These are phyloP conservation scores for Leishmania braziliensis DNA, from an alignment of 208 protist species.

Conservation along the genomic window DNA sequence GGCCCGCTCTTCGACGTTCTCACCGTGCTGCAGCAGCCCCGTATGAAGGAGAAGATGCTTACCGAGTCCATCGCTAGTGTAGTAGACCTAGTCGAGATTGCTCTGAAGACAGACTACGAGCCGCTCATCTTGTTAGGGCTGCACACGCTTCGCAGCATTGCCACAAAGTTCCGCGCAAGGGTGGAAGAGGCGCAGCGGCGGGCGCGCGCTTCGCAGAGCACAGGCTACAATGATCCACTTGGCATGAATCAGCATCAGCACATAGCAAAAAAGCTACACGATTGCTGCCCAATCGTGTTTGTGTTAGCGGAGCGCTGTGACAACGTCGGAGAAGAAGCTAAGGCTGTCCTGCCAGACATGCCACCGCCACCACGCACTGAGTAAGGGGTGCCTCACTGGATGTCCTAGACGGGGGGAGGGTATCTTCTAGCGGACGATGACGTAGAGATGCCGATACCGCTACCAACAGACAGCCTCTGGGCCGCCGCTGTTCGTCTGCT, in stretches of 20 bases:
- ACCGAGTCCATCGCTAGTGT: constrained; percentile 54
- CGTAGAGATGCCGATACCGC: background rate
- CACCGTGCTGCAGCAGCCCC: constrained; percentile 66
- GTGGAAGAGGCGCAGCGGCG: constrained; percentile 56
- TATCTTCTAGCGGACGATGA: background rate
- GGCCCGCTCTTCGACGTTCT: constrained; percentile 76
- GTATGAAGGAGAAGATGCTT: constrained; percentile 71
- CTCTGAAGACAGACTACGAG: constrained; percentile 50
- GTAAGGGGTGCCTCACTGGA: background rate
- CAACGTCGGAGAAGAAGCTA: constrained; percentile 56
- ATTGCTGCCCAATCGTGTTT: constrained; percentile 40
- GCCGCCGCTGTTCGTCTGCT: background rate
- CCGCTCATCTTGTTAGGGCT: constrained; percentile 52
- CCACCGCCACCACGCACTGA: constrained; percentile 29
- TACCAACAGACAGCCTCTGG: background rate
- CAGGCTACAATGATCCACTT: constrained; percentile 49
- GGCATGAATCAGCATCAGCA: constrained; percentile 36
- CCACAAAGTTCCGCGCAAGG: constrained; percentile 62
- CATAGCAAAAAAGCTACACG: constrained; percentile 39
- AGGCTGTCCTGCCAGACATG: constrained; percentile 48
- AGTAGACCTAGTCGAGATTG: constrained; percentile 54
- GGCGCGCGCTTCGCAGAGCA: constrained; percentile 44
- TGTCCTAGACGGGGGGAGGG: background rate
- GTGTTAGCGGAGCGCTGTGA: constrained; percentile 49
- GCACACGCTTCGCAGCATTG: constrained; percentile 57